phyloP scores from a whole-genome alignment of 1,284 basidiomycete genomes.

The Sporisorium exsertum region DNA sequence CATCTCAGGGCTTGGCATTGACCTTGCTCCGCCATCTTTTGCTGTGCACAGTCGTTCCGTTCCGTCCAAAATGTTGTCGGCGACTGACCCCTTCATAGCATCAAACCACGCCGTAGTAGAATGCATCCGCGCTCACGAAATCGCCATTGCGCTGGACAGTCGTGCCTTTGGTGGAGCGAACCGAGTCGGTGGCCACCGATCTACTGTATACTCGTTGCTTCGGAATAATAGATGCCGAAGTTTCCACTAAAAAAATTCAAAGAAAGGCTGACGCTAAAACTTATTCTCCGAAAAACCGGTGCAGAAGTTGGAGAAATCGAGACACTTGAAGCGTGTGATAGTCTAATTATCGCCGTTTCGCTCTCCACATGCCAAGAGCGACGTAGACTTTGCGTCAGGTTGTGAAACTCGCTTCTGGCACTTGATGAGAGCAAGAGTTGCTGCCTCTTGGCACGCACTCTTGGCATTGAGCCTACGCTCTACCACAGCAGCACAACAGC shows the following conservation, averaged over 20 bases:
- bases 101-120: no score
- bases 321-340: slow-evolving; percentile 4
- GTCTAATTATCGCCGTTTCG: background rate
- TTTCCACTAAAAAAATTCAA: background rate
- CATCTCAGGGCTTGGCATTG: slow-evolving; percentile 6
- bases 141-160: background rate
- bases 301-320: background rate
- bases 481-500: background rate
- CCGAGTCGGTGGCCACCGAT: no score
- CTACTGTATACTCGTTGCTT: no score
- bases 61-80: background rate
- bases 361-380: slow-evolving; percentile 36
- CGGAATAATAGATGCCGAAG: background rate
- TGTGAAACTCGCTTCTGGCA: background rate
- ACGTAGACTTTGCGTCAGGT: slow-evolving; percentile 17
- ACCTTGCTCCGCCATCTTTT: background rate
- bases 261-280: slow-evolving; percentile 9
- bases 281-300: slow-evolving; percentile 26
- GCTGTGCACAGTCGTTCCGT: background rate
- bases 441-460: background rate
- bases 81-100: no score
- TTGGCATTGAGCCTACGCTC: background rate
- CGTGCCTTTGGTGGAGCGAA: background rate
- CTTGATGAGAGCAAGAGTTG: slow-evolving; percentile 41
- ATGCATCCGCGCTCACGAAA: no score